These are phyloP conservation scores for Endocarpon pusillum DNA, from an alignment of 495 filamentous ascomycete genomes.

Conservation along the genomic window DNA sequence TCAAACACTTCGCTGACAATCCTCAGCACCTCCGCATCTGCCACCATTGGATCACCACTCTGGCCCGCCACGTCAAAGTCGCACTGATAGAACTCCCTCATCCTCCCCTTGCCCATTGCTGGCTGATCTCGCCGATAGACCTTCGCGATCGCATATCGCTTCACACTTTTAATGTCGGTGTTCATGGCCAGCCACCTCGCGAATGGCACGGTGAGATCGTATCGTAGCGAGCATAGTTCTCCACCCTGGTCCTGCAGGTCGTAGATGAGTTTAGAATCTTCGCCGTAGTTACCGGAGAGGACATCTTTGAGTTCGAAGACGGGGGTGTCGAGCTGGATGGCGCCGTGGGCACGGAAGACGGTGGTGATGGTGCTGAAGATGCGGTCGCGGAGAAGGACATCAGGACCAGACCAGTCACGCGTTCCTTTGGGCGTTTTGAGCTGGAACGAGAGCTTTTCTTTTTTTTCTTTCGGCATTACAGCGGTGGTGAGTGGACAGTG, in stretches of 20 bases:
- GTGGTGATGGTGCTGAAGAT: slow-evolving; percentile 69
- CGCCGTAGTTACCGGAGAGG: slow-evolving; percentile 77
- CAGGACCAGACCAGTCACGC: slow-evolving; percentile 13
- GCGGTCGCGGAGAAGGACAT: slow-evolving; percentile 43
- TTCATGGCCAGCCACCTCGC: slow-evolving; percentile 83
- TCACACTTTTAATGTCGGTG: slow-evolving; percentile 49
- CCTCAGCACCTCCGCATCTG: slow-evolving; percentile 81
- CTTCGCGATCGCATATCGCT: slow-evolving; percentile 80
- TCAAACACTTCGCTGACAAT: slow-evolving; percentile 80
- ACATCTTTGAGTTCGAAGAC: slow-evolving; percentile 67
- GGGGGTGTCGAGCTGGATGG: slow-evolving; percentile 70
- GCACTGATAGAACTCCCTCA: slow-evolving; percentile 96
- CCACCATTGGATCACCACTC: slow-evolving; percentile 78
- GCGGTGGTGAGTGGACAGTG: too few relatives aligned
- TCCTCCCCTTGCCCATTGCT: slow-evolving; percentile 72
- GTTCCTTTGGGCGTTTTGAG: slow-evolving; percentile 22
- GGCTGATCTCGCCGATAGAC: slow-evolving; percentile 72
- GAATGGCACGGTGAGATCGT: slow-evolving; percentile 85
- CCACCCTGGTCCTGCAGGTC: slow-evolving; percentile 75
- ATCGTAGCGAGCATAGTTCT: slow-evolving; percentile 69
- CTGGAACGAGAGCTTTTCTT: slow-evolving; percentile 3
- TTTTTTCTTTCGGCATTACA: neutral
- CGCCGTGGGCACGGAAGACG: slow-evolving; percentile 83
- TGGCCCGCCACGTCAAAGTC: slow-evolving; percentile 87
- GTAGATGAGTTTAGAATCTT: slow-evolving; percentile 83